phyloP scores from a whole-genome alignment of 768 basidiomycete genomes.

The Boletus tomentosulus region DNA sequence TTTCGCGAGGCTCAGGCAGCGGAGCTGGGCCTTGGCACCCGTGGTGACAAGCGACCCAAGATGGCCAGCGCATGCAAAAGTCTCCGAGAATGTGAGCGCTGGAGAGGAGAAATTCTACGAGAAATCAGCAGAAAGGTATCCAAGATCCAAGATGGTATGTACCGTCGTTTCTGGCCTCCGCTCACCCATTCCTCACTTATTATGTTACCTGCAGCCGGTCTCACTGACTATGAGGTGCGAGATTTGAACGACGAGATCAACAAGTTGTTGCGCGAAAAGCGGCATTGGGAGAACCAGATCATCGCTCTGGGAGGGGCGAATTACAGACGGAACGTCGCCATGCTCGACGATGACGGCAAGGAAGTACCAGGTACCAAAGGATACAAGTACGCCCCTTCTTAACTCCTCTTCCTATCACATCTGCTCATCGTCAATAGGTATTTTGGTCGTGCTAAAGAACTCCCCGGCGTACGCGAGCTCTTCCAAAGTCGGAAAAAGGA shows the following conservation, averaged over 20 bases:
- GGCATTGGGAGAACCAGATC: conserved; percentile 98
- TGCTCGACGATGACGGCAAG: conserved; percentile 92
- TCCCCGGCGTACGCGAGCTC: conserved; percentile 94
- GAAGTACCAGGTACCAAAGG: conserved; percentile 96
- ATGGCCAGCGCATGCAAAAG: conserved; percentile 93
- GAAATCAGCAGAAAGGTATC: conserved; percentile 96
- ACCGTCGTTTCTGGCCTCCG: background rate
- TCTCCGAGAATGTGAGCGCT: conserved; percentile 88
- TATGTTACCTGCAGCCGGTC: conserved; percentile 53
- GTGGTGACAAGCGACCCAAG: conserved; percentile 79
- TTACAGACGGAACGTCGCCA: conserved; percentile 88
- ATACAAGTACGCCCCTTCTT: conserved; percentile 69
- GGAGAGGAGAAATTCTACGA: conserved; percentile 91
- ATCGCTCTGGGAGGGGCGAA: conserved; percentile 95
- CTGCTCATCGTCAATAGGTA: conserved; percentile 51
- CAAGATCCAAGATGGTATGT: conserved; percentile 92
- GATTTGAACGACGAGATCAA: conserved; percentile 99
- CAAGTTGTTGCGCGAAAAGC: conserved; percentile 88
- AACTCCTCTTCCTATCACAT: background rate
- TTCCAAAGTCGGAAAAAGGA: conserved; percentile 84
- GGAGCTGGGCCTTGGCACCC: conserved; percentile 87
- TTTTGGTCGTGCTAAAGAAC: conserved; percentile 93
- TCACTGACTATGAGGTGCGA: conserved; percentile 93
- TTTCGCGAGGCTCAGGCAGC: conserved; percentile 96
- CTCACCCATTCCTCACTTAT: background rate